Conservation (phyloP, 805 yeast genomes). For the Ogataea sp. region DNA sequence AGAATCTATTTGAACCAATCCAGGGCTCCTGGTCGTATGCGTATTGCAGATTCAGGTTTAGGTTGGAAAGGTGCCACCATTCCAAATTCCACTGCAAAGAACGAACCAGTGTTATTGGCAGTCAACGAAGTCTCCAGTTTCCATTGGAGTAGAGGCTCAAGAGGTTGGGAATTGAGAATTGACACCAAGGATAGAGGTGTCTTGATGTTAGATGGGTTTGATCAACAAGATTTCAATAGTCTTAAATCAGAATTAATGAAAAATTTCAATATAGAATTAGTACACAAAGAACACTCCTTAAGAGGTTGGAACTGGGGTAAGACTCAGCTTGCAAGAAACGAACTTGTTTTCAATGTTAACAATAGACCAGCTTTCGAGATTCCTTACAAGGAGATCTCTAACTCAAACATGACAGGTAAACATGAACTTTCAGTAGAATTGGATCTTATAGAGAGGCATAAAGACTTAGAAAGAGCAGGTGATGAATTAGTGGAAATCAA, state of each 20-base stretch:
- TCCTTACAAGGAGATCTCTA: slow-evolving; percentile 72
- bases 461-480: slow-evolving; percentile 61
- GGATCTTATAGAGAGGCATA: slow-evolving; percentile 39
- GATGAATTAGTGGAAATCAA: slow-evolving; percentile 95
- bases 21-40: slow-evolving; percentile 75
- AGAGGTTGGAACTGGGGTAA: slow-evolving; percentile 99
- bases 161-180: slow-evolving; percentile 84
- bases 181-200: slow-evolving; percentile 87
- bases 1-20: slow-evolving; percentile 86
- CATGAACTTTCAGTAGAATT: slow-evolving; percentile 91
- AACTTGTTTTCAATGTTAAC: slow-evolving; percentile 75
- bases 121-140: slow-evolving; percentile 73
- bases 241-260: slow-evolving; percentile 79
- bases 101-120: slow-evolving; percentile 82
- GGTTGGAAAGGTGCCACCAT: slow-evolving; percentile 71
- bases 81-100: slow-evolving; percentile 39
- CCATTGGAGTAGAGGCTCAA: slow-evolving; percentile 88
- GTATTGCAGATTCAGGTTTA: slow-evolving; percentile 92
- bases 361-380: slow-evolving; percentile 89
- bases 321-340: slow-evolving; percentile 86
- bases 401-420: slow-evolving; percentile 85
- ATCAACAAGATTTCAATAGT: slow-evolving; percentile 69
- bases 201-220: slow-evolving; percentile 87
- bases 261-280: slow-evolving; percentile 64
- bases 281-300: slow-evolving; percentile 81